A percentile compares a stretch with the other conserved stretches of the same genome.
Evolutionary conservation across 2,329 filamentous ascomycete genomes (phyloP).

Genomic region (Penicillium sp.): DNA sequence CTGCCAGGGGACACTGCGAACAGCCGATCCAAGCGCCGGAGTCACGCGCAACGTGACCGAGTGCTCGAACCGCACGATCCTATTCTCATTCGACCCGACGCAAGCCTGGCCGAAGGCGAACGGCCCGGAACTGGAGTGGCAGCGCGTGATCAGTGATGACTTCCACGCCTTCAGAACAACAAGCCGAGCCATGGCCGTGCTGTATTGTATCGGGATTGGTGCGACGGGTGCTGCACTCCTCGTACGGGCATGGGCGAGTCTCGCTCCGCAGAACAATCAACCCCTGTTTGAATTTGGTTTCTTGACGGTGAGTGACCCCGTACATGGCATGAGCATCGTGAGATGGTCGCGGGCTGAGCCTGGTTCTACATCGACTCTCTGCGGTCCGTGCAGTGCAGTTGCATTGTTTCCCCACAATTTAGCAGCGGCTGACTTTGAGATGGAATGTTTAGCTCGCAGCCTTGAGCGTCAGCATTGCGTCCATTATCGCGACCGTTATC

Average conservation of each 20-base stretch:
- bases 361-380: background rate
- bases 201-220: conserved; percentile 58
- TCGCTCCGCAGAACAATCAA: conserved; percentile 45
- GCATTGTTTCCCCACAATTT: background rate
- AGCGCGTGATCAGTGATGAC: conserved; percentile 52
- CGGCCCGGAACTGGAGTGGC: conserved; percentile 54
- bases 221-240: conserved; percentile 52
- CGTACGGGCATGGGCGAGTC: conserved; percentile 44
- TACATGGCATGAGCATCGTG: background rate
- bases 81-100: conserved; percentile 57
- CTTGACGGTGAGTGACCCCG: conserved; percentile 36
- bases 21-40: conserved; percentile 40
- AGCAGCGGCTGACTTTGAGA: background rate
- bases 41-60: conserved; percentile 48
- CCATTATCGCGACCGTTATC: conserved; percentile 67
- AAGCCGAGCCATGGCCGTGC: conserved; percentile 52
- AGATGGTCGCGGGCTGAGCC: background rate
- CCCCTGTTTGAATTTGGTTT: conserved; percentile 51
- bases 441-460: conserved; percentile 46
- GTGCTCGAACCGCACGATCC: conserved; percentile 53
- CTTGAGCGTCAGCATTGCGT: conserved; percentile 63
- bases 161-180: conserved; percentile 51
- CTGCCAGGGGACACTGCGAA: conserved; percentile 49
- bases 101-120: conserved; percentile 48
- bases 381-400: background rate